Conservation (phyloP, 2,329 filamentous ascomycete species). For the Plenodomus tracheiphilus region DNA sequence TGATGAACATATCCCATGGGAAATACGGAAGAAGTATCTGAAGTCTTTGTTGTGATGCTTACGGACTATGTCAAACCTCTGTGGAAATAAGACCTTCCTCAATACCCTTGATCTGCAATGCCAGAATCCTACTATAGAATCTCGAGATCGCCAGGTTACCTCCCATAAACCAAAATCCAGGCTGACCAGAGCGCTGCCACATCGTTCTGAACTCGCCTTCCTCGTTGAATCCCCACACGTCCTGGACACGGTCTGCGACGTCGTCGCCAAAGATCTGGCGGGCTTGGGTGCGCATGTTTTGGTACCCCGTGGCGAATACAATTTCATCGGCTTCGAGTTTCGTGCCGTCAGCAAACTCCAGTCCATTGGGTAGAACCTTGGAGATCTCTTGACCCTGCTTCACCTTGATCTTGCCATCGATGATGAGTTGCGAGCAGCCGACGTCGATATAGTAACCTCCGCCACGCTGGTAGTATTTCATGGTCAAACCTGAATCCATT, state of each 20-base stretch:
- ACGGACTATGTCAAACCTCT: no score
- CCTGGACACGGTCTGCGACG: conserved; percentile 46
- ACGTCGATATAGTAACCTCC: conserved; percentile 56
- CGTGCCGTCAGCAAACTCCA: conserved; percentile 50
- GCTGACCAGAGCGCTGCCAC: conserved; percentile 42
- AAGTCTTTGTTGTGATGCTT: no score
- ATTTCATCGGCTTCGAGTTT: conserved; percentile 51
- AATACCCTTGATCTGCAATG: conserved; percentile 52
- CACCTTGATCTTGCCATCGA: conserved; percentile 51
- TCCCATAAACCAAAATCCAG: conserved; percentile 51
- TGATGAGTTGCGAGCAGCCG: conserved; percentile 48
- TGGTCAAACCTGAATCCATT: conserved; percentile 36
- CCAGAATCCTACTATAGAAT: conserved; percentile 54
- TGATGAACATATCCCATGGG: conserved; percentile 29
- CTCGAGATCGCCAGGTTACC: conserved; percentile 48
- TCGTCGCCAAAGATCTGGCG: conserved; percentile 47
- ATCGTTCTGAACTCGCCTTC: conserved; percentile 54
- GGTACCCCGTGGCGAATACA: conserved; percentile 53
- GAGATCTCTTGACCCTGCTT: conserved; percentile 45
- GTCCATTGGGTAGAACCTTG: conserved; percentile 44
- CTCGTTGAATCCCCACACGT: conserved; percentile 51
- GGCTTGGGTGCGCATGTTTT: conserved; percentile 48
- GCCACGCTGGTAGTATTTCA: conserved; percentile 47
- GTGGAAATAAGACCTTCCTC: conserved; percentile 37
- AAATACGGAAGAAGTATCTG: conserved; percentile 20